phyloP scores from a whole-genome alignment of 2,329 filamentous ascomycete genomes.

The Fusarium paranaense region DNA sequence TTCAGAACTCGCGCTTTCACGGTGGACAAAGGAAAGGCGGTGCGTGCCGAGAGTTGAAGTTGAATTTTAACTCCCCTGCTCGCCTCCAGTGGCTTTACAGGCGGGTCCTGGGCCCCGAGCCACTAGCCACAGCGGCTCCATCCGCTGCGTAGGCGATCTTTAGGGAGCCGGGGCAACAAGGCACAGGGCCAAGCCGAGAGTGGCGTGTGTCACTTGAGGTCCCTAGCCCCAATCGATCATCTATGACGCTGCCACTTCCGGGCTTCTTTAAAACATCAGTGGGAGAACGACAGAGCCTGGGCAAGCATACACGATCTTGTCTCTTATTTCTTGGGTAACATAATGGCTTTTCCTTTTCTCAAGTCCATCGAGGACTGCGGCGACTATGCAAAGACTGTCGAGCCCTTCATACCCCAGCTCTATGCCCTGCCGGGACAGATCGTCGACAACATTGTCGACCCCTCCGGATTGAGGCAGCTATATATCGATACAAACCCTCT shows the following conservation, averaged over 20 bases:
- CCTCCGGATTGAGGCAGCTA: conserved; percentile 73
- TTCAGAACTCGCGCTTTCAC: conserved; percentile 20
- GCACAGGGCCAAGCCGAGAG: not conserved
- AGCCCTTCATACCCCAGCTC: conserved; percentile 79
- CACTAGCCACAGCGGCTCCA: conserved; percentile 43
- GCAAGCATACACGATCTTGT: not conserved
- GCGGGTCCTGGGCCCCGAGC: conserved; percentile 4
- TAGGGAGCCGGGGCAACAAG: conserved; percentile 17
- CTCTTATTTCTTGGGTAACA: conserved; percentile 30
- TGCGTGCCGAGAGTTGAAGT: conserved; percentile 1
- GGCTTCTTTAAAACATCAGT: conserved; percentile 26
- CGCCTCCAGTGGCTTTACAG: conserved; percentile 28
- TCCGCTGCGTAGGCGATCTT: conserved; percentile 19
- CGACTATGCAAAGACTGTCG: conserved; percentile 79
- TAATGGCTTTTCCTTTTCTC: conserved; percentile 79
- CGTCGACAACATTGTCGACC: conserved; percentile 68
- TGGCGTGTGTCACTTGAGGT: conserved; percentile 18
- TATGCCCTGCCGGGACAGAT: conserved; percentile 75
- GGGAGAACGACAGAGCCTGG: not conserved
- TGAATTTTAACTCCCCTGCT: conserved; percentile 26
- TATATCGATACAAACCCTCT: conserved; percentile 91
- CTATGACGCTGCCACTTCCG: conserved; percentile 32
- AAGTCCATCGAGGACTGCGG: conserved; percentile 79
- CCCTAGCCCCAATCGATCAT: conserved; percentile 7
- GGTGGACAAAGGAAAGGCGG: conserved; percentile 6